phyloP scores from a whole-genome alignment of 2,329 filamentous ascomycete species.

The Fonsecaea nubica region DNA sequence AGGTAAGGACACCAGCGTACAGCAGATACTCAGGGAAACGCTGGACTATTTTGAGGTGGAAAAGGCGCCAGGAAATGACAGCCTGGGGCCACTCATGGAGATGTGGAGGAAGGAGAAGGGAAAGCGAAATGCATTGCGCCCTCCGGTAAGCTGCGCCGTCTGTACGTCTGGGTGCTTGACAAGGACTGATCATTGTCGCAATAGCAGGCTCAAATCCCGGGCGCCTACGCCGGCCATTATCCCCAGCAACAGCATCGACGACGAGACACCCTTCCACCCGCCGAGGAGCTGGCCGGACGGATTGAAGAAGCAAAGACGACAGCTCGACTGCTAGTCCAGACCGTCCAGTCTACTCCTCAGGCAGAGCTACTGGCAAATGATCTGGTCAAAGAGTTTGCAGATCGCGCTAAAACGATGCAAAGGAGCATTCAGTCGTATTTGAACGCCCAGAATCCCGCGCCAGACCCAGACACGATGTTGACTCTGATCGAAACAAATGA shows the following conservation, averaged over 20 bases:
- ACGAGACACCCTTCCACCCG: conserved; percentile 62
- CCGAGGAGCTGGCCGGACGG: conserved; percentile 78
- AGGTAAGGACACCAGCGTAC: conserved; percentile 75
- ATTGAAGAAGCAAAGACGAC: conserved; percentile 91
- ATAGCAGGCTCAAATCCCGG: conserved; percentile 47
- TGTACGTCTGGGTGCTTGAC: conserved; percentile 37
- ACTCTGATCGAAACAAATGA: conserved; percentile 94
- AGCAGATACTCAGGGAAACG: conserved; percentile 86
- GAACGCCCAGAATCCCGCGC: conserved; percentile 74
- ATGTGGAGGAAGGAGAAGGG: conserved; percentile 94
- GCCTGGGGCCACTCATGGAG: conserved; percentile 70
- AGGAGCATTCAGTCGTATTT: conserved; percentile 87
- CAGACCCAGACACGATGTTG: conserved; percentile 93
- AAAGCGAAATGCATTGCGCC: conserved; percentile 57
- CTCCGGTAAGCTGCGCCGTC: conserved; percentile 37
- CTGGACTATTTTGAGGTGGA: conserved; percentile 77
- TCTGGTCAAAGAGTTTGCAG: conserved; percentile 89
- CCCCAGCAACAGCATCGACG: conserved; percentile 49
- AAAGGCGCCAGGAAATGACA: conserved; percentile 73
- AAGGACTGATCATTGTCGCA: conserved; percentile 33
- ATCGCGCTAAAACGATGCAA: conserved; percentile 81
- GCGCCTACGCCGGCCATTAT: conserved; percentile 16
- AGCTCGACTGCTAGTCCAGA: conserved; percentile 88
- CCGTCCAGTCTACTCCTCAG: conserved; percentile 82
- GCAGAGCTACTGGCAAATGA: conserved; percentile 80